A percentile compares a stretch with the other conserved stretches of the same genome.
Evolutionary conservation across 75 land plant species (phyloP).

Genomic region (Sequoiadendron giganteum): DNA sequence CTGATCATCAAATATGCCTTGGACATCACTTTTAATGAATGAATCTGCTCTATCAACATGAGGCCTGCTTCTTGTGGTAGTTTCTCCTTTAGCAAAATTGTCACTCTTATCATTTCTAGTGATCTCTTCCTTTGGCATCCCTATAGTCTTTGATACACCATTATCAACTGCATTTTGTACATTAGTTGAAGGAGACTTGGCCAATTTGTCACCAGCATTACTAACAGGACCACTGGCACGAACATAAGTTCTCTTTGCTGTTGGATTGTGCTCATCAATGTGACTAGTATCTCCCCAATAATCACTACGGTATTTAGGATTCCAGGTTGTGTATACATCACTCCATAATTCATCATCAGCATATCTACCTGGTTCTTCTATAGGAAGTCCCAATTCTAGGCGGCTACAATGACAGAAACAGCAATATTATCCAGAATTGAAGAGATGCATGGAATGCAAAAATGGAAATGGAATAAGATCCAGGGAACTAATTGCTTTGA

Average conservation of each 20-base stretch:
- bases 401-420: conserved; percentile 51
- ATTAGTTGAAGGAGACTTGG: neutral
- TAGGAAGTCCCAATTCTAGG: conserved; percentile 75
- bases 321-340: conserved; percentile 15
- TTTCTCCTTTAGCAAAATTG: conserved; percentile 12
- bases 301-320: conserved; percentile 66
- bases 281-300: conserved; percentile 89
- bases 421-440: neutral
- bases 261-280: conserved; percentile 31
- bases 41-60: conserved; percentile 62
- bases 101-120: conserved; percentile 18
- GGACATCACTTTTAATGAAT: conserved; percentile 26
- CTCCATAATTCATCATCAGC: conserved; percentile 27
- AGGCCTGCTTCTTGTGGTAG: conserved; percentile 17
- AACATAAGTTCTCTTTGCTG: neutral
- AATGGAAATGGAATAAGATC: neutral
- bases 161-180: neutral
- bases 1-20: conserved; percentile 40
- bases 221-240: neutral
- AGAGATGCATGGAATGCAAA: neutral
- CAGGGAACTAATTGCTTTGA: neutral
- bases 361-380: conserved; percentile 89
- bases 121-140: conserved; percentile 12
- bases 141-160: neutral
- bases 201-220: neutral